phyloP scores from a whole-genome alignment of 331 rosid species.

The Rhamnella rubrinervis region DNA sequence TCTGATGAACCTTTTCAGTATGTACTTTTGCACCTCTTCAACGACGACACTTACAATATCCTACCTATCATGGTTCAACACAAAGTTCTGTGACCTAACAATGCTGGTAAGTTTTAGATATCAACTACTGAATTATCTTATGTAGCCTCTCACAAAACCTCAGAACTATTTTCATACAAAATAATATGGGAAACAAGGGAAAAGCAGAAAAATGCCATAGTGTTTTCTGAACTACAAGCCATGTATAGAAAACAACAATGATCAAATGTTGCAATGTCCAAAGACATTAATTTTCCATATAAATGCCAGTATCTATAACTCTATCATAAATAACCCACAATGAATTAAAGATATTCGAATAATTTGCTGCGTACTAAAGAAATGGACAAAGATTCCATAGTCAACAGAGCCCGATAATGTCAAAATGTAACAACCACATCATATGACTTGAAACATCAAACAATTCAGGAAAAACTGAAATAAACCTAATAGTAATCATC shows the following conservation, averaged over 20 bases:
- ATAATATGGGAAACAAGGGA: neutral
- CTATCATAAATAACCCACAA: neutral
- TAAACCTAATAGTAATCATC: slow-evolving; percentile 4
- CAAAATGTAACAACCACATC: neutral
- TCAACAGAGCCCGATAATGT: too few relatives aligned
- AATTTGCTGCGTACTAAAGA: neutral
- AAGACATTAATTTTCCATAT: neutral
- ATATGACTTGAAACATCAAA: neutral
- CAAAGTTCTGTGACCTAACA: too few relatives aligned
- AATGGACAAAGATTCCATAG: too few relatives aligned
- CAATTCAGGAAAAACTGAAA: neutral
- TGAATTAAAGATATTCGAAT: neutral
- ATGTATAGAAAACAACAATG: too few relatives aligned
- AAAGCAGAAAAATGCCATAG: neutral
- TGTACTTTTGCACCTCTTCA: too few relatives aligned
- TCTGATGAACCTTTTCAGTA: too few relatives aligned
- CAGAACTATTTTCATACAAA: neutral
- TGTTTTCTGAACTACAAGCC: neutral
- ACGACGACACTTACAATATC: too few relatives aligned
- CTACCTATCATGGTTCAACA: too few relatives aligned
- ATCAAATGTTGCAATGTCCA: neutral
- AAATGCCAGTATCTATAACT: neutral
- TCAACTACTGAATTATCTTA: too few relatives aligned
- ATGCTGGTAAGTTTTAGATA: too few relatives aligned
- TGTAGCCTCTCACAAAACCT: neutral